Evolutionary conservation across 352 stramenopile species (phyloP), one percentile per base, ranked within the genome.

Genomic region (Peronosclerospora sorghi): DNA sequence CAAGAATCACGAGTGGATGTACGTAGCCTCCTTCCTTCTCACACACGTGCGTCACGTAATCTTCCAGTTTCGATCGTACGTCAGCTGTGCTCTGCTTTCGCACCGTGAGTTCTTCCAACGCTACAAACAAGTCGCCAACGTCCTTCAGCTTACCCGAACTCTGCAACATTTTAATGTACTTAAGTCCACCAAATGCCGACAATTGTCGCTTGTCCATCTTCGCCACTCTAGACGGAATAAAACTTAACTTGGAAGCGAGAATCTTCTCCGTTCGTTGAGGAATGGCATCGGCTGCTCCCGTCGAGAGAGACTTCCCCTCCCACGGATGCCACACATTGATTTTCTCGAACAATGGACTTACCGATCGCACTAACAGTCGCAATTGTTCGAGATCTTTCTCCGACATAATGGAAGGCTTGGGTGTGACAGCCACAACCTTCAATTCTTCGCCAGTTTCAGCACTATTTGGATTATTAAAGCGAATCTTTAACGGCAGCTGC

Each of bases 1-100:
- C 71, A 10, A 88, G 15, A 17, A 88, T 42, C 13, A 83, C 53
- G 1, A 84, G 45, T 8, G 76, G 75, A 23, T 88, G 75, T 1
- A 60, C 69, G 7, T 50, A 54, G 0, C 34, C 37, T 0, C 14
- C 18, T 20, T 40, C 30, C 0, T 56, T 41, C 8, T 0, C 28
- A 24, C 49, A 52, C 7, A 63, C 32, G 3, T 17, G 32, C 1
- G 14, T 40, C 4, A 73, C 64, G 35, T 87, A 86, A 14, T 39
- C 35, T 28, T 71, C 54, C 32, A 88, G 17, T 20, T 54, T 56
- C 1, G 17, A 32, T 2, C 56, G 29, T 1, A 54, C 47, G 24
- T 79, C 68, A 2, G 12, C 43, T 0, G 41, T 45, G 15, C 62
- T 44, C 9, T 59, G 37, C 45, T 79, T 81, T 10, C 63, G 55